These are phyloP conservation scores for Zelonia costaricensis DNA, from an alignment of 208 protist species.

Conservation along the genomic window DNA sequence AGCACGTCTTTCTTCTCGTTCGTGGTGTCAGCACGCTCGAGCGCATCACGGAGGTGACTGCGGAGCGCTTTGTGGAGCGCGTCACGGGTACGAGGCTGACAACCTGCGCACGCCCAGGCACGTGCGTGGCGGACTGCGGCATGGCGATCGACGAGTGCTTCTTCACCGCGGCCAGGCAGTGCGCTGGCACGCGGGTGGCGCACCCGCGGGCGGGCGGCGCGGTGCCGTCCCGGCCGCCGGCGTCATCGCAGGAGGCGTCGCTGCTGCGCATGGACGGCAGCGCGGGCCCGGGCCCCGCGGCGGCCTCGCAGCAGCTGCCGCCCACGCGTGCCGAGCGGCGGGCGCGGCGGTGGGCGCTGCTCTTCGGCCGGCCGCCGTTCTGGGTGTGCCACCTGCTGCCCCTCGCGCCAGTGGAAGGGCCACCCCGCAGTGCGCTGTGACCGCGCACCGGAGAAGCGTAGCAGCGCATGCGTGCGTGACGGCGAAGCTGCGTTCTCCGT, in stretches of 20 bases:
- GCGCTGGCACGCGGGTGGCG: too few species aligned
- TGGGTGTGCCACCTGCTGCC: constrained; percentile 24
- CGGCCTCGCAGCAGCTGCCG: too few species aligned
- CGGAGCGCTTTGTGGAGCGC: constrained; percentile 28
- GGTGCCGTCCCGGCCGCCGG: too few species aligned
- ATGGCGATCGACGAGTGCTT: neutral
- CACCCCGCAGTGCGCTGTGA: too few species aligned
- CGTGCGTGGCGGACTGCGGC: constrained; percentile 7
- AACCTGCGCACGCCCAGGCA: neutral
- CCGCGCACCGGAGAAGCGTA: too few species aligned
- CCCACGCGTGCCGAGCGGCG: constrained; percentile 10
- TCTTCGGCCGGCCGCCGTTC: constrained; percentile 24
- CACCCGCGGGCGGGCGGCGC: too few species aligned
- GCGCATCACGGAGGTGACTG: constrained; percentile 15
- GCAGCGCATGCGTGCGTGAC: too few species aligned
- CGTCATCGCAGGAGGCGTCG: too few species aligned
- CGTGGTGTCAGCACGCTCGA: constrained; percentile 58
- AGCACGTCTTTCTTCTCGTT: constrained; percentile 47
- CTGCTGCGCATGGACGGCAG: too few species aligned
- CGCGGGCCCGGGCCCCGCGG: too few species aligned
- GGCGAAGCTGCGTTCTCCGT: too few species aligned
- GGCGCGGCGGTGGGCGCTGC: constrained; percentile 11
- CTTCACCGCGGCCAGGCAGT: too few species aligned
- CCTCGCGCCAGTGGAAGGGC: constrained; percentile 2
- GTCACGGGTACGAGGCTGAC: neutral